These are phyloP conservation scores for Microsporum ferrugineum DNA, from an alignment of 2,329 filamentous ascomycete genomes.

Conservation along the genomic window DNA sequence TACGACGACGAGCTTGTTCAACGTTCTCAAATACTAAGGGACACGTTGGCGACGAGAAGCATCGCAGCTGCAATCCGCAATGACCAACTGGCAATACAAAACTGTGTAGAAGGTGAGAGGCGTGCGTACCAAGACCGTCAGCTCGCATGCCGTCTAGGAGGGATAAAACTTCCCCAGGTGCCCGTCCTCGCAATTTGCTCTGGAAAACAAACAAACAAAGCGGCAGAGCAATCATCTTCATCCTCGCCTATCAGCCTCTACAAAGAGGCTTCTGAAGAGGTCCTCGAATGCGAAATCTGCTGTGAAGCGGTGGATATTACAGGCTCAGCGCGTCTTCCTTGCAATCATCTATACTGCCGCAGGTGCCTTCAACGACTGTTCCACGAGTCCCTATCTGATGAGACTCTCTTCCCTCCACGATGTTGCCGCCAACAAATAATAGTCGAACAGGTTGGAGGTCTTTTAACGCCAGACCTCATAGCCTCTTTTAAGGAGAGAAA, in stretches of 20 bases:
- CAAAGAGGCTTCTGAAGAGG: background rate
- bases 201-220: background rate
- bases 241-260: background rate
- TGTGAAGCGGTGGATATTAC: background rate
- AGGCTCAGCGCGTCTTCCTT: constrained; percentile 14
- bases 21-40: background rate
- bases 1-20: background rate
- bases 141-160: background rate
- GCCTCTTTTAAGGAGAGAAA: constrained; percentile 35
- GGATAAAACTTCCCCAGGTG: background rate
- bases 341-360: constrained; percentile 42
- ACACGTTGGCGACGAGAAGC: background rate
- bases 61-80: background rate
- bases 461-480: constrained; percentile 30
- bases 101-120: background rate
- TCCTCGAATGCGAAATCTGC: background rate
- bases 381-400: constrained; percentile 34
- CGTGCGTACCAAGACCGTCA: background rate
- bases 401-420: constrained; percentile 44
- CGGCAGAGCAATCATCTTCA: background rate
- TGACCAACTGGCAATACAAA: background rate
- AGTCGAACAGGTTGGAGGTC: constrained; percentile 22
- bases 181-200: too few relatives aligned
- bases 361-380: constrained; percentile 40
- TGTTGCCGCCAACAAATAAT: constrained; percentile 41